Percentiles rank a stretch among this genome's conserved stretches.
Conservation (phyloP, 495 filamentous ascomycete genomes). For the Penicillium herquei region DNA sequence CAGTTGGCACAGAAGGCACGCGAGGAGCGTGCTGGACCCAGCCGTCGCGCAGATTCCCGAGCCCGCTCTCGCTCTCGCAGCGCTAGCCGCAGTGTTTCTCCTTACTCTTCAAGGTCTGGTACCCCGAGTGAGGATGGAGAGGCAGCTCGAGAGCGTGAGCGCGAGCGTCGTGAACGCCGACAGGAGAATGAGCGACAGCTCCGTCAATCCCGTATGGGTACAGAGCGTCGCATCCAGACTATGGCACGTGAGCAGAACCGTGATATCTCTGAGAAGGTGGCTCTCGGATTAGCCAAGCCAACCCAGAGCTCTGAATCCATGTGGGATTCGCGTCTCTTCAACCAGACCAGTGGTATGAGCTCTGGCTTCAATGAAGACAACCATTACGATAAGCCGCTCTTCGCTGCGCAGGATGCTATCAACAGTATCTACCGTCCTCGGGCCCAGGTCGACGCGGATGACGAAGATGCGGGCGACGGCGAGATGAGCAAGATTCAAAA, state of each 20-base stretch:
- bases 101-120: constrained; percentile 57
- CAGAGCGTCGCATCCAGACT: constrained; percentile 83
- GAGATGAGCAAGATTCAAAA: constrained; percentile 88
- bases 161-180: constrained; percentile 71
- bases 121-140: constrained; percentile 63
- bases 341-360: constrained; percentile 86
- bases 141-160: constrained; percentile 68
- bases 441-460: constrained; percentile 63
- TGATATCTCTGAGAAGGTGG: constrained; percentile 97
- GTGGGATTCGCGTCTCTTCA: constrained; percentile 96
- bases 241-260: constrained; percentile 94
- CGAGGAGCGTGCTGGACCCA: constrained; percentile 64
- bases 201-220: constrained; percentile 92
- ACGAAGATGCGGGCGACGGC: constrained; percentile 75
- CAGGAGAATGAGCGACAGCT: constrained; percentile 85
- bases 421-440: constrained; percentile 89
- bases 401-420: constrained; percentile 94
- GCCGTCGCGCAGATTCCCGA: constrained; percentile 42
- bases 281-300: constrained; percentile 91
- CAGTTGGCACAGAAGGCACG: constrained; percentile 87
- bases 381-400: constrained; percentile 94
- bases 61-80: constrained; percentile 45
- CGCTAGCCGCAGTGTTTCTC: constrained; percentile 52
- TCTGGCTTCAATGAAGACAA: constrained; percentile 97
- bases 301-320: constrained; percentile 85